Conservation (phyloP, 2,329 filamentous ascomycete species). For the Herpotrichia juniperi region DNA sequence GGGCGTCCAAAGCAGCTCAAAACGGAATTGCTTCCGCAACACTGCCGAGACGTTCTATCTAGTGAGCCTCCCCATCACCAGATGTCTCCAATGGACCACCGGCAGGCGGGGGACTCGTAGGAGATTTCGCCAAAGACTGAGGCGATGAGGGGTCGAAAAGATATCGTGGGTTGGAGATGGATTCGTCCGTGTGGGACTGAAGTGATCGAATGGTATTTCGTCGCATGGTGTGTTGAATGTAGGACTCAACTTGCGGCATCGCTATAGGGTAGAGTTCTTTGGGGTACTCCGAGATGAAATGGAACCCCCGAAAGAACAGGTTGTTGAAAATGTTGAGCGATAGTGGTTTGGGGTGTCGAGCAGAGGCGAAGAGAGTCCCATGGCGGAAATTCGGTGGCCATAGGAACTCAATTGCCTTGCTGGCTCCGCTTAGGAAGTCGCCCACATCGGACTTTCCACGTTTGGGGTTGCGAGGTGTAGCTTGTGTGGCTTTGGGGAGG, state of each 20-base stretch:
- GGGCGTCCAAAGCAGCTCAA: too few relatives aligned
- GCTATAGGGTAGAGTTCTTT: not conserved
- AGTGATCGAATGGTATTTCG: not conserved
- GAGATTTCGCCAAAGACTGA: not conserved
- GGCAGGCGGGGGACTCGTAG: not conserved
- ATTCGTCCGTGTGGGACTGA: not conserved
- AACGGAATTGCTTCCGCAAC: not conserved
- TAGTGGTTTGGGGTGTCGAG: too few relatives aligned
- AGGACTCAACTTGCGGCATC: not conserved
- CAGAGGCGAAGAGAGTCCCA: too few relatives aligned
- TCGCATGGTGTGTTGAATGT: not conserved
- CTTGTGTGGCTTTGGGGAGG: too few relatives aligned
- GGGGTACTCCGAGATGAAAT: not conserved
- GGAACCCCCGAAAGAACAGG: not conserved
- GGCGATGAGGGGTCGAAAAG: not conserved
- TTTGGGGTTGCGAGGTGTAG: too few relatives aligned
- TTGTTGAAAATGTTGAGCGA: not conserved
- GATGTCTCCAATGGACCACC: not conserved
- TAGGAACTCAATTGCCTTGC: too few relatives aligned
- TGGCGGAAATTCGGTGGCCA: too few relatives aligned
- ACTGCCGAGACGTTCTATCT: not conserved
- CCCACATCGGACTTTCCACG: too few relatives aligned
- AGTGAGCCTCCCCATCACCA: not conserved
- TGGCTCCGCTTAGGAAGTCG: too few relatives aligned
- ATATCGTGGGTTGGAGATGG: not conserved